These are phyloP conservation scores for Arctostaphylos glauca DNA, from an alignment of 148 eudicot species.

Conservation along the genomic window DNA sequence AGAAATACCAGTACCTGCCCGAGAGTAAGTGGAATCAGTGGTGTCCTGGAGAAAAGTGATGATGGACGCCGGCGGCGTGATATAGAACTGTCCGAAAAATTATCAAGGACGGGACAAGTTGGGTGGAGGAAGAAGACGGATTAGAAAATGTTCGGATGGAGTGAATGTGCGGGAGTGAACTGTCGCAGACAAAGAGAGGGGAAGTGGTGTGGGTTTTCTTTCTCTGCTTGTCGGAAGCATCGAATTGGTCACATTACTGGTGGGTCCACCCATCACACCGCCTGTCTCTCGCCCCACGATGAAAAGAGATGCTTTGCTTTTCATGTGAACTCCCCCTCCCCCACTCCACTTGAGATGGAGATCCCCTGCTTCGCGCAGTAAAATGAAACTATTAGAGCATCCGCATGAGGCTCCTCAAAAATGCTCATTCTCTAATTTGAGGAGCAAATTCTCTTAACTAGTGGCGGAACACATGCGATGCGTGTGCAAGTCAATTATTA, in stretches of 20 bases:
- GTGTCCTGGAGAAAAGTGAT: not conserved
- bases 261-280: conserved; percentile 10
- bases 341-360: too few relatives aligned
- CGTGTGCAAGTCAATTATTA: too few relatives aligned
- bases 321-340: not conserved
- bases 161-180: not conserved
- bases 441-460: too few relatives aligned
- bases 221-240: not conserved
- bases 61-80: not conserved
- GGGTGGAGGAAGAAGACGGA: conserved; percentile 6
- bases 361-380: too few relatives aligned
- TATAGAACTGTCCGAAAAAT: not conserved
- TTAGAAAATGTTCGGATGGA: conserved; percentile 5
- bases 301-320: not conserved
- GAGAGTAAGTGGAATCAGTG: not conserved
- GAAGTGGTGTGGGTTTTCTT: not conserved
- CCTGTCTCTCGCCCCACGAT: not conserved
- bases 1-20: not conserved
- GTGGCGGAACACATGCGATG: too few relatives aligned
- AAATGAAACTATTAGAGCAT: too few relatives aligned
- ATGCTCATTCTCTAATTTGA: too few relatives aligned
- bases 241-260: not conserved
- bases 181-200: not conserved
- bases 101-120: not conserved
- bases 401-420: too few relatives aligned